phyloP scores from a whole-genome alignment of 176 grass and related monocot genomes.

The Hordeum vulgare region DNA sequence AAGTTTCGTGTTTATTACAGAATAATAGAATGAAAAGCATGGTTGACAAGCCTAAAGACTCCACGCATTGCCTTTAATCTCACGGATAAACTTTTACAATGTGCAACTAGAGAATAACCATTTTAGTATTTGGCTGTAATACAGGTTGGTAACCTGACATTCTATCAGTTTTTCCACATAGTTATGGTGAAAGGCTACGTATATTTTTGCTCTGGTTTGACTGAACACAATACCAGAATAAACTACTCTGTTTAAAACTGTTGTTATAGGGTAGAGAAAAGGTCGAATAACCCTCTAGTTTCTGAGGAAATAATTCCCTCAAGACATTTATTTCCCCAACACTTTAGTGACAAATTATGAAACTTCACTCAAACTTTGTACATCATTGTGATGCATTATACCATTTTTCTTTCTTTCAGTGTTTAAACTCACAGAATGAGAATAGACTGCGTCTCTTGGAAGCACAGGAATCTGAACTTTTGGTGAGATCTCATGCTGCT shows the following conservation, averaged over 20 bases:
- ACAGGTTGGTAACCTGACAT: not conserved
- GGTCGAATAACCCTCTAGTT: not conserved
- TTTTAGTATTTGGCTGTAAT: not conserved
- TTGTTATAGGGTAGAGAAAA: not conserved
- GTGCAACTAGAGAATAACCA: not conserved
- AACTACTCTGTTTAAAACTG: not conserved
- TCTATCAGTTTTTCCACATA: not conserved
- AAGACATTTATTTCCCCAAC: not conserved
- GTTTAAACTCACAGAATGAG: slow-evolving; percentile 11
- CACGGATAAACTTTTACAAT: not conserved
- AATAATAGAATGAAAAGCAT: not conserved
- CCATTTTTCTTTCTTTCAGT: slow-evolving; percentile 22
- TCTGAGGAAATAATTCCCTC: not conserved
- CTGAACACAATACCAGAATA: not conserved
- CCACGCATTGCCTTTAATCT: not conserved
- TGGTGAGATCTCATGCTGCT: slow-evolving; percentile 32
- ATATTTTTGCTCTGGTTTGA: not conserved
- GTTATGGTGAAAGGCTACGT: not conserved
- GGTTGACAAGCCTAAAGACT: not conserved
- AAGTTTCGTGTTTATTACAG: not conserved
- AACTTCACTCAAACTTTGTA: not conserved
- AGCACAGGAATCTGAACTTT: slow-evolving; percentile 57
- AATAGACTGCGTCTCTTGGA: slow-evolving; percentile 33
- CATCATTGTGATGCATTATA: not conserved
- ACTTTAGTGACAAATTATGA: not conserved